These are phyloP conservation scores for Solanum virginianum DNA, from an alignment of 257 asterid genomes.

Conservation along the genomic window DNA sequence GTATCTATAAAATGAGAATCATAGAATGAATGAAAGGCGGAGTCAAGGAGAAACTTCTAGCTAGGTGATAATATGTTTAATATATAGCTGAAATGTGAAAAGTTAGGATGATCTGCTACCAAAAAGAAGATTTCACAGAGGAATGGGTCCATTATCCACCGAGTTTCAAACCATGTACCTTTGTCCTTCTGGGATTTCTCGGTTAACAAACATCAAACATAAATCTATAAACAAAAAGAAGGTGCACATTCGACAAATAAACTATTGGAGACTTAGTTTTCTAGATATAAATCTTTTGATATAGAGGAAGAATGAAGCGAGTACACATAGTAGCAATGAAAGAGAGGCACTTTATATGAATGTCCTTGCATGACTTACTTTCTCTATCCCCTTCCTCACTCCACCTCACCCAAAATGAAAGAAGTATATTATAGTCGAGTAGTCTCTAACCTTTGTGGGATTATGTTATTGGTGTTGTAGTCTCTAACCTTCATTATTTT, in stretches of 20 bases:
- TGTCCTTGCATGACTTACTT: slow-evolving; percentile 1
- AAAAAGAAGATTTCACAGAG: neutral
- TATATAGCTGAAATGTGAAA: neutral
- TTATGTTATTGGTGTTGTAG: neutral
- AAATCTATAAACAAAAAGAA: neutral
- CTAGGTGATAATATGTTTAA: neutral
- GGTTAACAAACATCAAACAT: neutral
- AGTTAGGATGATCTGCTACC: neutral
- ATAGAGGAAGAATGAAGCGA: neutral
- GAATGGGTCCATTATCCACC: neutral
- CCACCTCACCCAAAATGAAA: neutral
- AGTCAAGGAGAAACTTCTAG: neutral
- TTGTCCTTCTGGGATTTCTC: neutral
- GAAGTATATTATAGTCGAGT: neutral
- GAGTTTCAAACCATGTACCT: neutral
- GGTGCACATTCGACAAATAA: neutral
- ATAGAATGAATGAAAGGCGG: neutral
- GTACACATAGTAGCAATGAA: neutral
- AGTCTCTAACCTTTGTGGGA: neutral
- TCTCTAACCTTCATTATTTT: slow-evolving; percentile 5
- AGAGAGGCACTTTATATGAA: neutral
- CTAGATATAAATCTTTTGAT: neutral
- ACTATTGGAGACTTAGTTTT: neutral
- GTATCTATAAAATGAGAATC: neutral
- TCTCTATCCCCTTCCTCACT: neutral